Conservation (phyloP, 805 yeast species). For the Wickerhamia fluorescens region DNA sequence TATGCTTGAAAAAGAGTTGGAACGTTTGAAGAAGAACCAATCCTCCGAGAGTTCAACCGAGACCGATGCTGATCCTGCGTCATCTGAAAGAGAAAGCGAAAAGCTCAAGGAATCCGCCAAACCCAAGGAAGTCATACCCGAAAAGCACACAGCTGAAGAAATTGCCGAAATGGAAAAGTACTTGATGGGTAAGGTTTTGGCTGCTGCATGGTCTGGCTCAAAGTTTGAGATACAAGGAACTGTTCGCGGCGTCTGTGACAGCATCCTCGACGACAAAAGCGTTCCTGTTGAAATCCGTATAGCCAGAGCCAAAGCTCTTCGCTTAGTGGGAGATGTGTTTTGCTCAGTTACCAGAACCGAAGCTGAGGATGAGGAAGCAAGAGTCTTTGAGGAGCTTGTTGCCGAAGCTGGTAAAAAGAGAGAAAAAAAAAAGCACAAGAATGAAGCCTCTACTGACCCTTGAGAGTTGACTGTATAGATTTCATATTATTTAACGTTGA, state of each 20-base stretch:
- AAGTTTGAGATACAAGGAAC: constrained; percentile 73
- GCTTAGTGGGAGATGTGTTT: constrained; percentile 59
- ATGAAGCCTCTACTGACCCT: no score
- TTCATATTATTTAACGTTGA: no score
- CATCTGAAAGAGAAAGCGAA: constrained; percentile 3
- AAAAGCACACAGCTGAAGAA: constrained; percentile 47
- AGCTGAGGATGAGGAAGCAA: constrained; percentile 68
- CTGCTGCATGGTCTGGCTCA: constrained; percentile 83
- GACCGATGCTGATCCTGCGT: constrained; percentile 2
- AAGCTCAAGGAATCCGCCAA: constrained; percentile 4
- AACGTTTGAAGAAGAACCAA: constrained; percentile 8
- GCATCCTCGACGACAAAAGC: constrained; percentile 50
- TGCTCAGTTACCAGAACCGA: constrained; percentile 51
- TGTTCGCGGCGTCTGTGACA: constrained; percentile 63
- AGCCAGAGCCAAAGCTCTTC: constrained; percentile 58
- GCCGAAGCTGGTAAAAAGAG: constrained; percentile 40
- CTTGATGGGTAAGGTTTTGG: constrained; percentile 70
- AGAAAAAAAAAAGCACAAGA: constrained; percentile 28
- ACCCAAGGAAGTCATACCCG: constrained; percentile 18
- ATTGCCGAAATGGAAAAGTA: constrained; percentile 66
- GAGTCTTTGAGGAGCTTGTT: constrained; percentile 67
- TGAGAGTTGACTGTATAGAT: no score
- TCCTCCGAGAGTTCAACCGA: no score
- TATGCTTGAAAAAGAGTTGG: constrained; percentile 13
- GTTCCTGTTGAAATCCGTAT: constrained; percentile 40